Evolutionary conservation across 495 filamentous ascomycete genomes (phyloP).

Genomic region (Lasiosphaeria ovina): DNA sequence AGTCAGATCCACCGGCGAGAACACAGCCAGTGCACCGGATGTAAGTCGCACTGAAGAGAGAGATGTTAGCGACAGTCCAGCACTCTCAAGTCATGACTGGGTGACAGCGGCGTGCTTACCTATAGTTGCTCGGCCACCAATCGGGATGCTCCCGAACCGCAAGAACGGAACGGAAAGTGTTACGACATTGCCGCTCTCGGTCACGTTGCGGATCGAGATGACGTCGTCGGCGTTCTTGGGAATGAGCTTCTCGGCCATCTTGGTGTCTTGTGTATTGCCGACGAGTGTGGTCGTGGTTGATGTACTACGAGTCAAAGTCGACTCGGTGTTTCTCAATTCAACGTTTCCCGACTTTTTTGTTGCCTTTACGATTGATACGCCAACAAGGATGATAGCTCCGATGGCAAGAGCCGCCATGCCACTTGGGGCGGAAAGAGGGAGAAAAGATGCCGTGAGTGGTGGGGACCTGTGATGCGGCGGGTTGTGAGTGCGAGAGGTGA

Average conservation of each 20-base stretch:
- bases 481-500: too few relatives aligned
- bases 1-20: conserved; percentile 85
- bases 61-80: conserved; percentile 14
- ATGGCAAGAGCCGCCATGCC: too few relatives aligned
- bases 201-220: conserved; percentile 84
- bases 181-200: conserved; percentile 61
- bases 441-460: too few relatives aligned
- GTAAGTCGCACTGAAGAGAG: conserved; percentile 64
- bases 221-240: conserved; percentile 66
- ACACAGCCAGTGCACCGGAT: conserved; percentile 77
- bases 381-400: too few relatives aligned
- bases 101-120: conserved; percentile 48
- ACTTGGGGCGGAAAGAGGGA: too few relatives aligned
- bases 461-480: too few relatives aligned
- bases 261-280: conserved; percentile 8
- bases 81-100: conserved; percentile 48
- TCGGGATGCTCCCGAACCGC: conserved; percentile 73
- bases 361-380: too few relatives aligned
- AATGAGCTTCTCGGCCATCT: conserved; percentile 48
- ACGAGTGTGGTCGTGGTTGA: not conserved
- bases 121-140: conserved; percentile 85
- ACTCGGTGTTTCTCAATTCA: too few relatives aligned
- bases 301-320: not conserved
- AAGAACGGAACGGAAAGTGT: conserved; percentile 83
- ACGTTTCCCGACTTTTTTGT: too few relatives aligned